Evolutionary conservation across 163 green algal genomes (phyloP).

Genomic region (Coccomyxa subellipsoidea): DNA sequence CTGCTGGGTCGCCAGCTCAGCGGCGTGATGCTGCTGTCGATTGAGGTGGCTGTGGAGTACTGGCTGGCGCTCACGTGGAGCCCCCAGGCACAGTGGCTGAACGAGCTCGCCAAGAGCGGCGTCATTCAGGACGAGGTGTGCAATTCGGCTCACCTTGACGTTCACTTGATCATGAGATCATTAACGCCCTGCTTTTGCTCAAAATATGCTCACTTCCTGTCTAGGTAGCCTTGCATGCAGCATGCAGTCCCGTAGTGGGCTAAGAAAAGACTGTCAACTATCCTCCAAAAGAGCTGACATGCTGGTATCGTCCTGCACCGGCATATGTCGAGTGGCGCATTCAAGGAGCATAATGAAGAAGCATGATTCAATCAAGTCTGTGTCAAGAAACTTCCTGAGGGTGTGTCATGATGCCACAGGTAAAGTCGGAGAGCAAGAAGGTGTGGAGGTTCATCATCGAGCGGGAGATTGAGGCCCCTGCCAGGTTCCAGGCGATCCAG

Average conservation of each 20-base stretch:
- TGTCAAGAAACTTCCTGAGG: too few relatives aligned
- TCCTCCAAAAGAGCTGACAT: not conserved
- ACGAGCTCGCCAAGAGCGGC: constrained; percentile 23
- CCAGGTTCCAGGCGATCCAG: constrained; percentile 72
- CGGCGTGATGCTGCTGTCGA: constrained; percentile 53
- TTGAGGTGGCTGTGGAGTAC: constrained; percentile 73
- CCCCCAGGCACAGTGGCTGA: constrained; percentile 65
- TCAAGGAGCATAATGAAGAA: too few relatives aligned
- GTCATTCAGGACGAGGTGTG: constrained; percentile 25
- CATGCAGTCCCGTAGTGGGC: too few relatives aligned
- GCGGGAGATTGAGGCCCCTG: constrained; percentile 81
- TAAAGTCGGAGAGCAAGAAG: constrained; percentile 40
- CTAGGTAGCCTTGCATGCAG: too few relatives aligned
- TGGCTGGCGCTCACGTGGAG: constrained; percentile 62
- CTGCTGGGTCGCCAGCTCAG: constrained; percentile 26
- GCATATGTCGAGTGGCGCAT: too few relatives aligned
- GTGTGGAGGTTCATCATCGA: constrained; percentile 80
- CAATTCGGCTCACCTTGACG: not conserved
- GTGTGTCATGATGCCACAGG: constrained; percentile 17
- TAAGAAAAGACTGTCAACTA: too few relatives aligned
- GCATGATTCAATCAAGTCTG: too few relatives aligned
- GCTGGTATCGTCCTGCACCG: not conserved
- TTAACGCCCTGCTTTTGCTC: too few relatives aligned
- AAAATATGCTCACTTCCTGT: too few relatives aligned
- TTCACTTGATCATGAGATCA: too few relatives aligned